Evolutionary conservation across 2,329 filamentous ascomycete species (phyloP), one percentile per base, ranked within the genome.

Genomic region (Microcyclosporella mali): DNA sequence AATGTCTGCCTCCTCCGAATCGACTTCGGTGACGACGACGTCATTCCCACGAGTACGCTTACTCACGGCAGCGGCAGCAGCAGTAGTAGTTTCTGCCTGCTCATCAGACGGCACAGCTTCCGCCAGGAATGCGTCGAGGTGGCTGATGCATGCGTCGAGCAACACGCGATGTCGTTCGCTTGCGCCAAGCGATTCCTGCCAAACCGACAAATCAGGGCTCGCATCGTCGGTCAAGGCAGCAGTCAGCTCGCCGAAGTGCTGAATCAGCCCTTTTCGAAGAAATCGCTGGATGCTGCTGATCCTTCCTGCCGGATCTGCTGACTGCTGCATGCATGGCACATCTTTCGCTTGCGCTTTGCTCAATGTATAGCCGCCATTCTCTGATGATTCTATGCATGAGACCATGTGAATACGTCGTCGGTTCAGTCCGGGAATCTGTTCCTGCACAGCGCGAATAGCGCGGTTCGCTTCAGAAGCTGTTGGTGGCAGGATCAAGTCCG

Each of bases 101-200:
- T 25, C 21, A 9, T 25, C 21, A 25, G 9, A 4, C 18, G 27
- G 40, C n/a, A 28, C 30, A 2, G 81, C 77, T 57, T 82, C 78
- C 8, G 60, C 65, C 48, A 90, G 67, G 61, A 95, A 98, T 16
- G 79, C 75, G 37, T 84, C 75, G 1, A 98, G 75, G 60, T 88
- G 79, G 28, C 63, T 62, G 10, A 83, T 72, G 62, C 90, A 95
- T 59, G 81, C 74, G 37, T 79, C 74, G 35, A 98, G 75, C 40
- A 95, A 80, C 62, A 88, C 77, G 39, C 85, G 78, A 70, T 98
- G 92, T 45, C 92, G 82, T 65, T 90, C 87, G 14, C 87, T 95
- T 29, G 95, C 89, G 43, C 89, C 89, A 3, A 95, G 76, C 3
- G 92, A 83, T 57, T 94, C 86, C 66, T 88, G 79, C 71, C 86